phyloP scores from a whole-genome alignment of 1,139 yeast genomes.

The Pichia inconspicua region DNA sequence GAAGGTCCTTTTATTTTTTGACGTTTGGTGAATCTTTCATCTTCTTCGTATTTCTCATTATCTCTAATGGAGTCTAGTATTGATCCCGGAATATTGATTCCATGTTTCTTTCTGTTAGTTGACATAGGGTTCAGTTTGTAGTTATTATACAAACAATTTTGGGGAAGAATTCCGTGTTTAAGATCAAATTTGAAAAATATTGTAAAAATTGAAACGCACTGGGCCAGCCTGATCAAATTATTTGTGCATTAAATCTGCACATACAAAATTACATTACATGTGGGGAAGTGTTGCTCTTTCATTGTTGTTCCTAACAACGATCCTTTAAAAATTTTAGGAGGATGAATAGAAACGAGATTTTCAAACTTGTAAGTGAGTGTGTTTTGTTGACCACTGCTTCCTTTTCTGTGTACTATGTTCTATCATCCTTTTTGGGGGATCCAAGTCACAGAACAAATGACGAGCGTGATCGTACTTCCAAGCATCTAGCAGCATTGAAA shows the following conservation, averaged over 20 bases:
- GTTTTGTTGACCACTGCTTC: constrained; percentile 15
- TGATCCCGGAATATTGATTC: constrained; percentile 59
- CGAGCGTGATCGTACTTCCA: constrained; percentile 14
- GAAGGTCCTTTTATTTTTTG: constrained; percentile 29
- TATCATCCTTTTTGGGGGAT: constrained; percentile 14
- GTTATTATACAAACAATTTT: too few relatives aligned
- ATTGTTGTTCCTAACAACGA: background rate
- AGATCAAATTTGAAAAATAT: too few relatives aligned
- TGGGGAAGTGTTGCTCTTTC: background rate
- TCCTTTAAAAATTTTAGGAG: background rate
- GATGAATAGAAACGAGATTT: constrained; percentile 15
- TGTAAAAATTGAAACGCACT: too few relatives aligned
- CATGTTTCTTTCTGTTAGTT: constrained; percentile 28
- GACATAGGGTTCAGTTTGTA: background rate
- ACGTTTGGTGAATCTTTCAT: constrained; percentile 29
- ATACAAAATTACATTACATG: too few relatives aligned
- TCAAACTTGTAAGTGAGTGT: constrained; percentile 16
- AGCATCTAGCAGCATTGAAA: constrained; percentile 12
- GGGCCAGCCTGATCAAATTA: too few relatives aligned
- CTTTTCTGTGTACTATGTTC: constrained; percentile 14
- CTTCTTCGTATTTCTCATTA: constrained; percentile 34
- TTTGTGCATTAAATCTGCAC: too few relatives aligned
- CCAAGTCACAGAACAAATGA: constrained; percentile 14
- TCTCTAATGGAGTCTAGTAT: constrained; percentile 56
- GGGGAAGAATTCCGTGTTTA: too few relatives aligned